phyloP scores from a whole-genome alignment of 306 rosid species.

The Abrus precatorius region DNA sequence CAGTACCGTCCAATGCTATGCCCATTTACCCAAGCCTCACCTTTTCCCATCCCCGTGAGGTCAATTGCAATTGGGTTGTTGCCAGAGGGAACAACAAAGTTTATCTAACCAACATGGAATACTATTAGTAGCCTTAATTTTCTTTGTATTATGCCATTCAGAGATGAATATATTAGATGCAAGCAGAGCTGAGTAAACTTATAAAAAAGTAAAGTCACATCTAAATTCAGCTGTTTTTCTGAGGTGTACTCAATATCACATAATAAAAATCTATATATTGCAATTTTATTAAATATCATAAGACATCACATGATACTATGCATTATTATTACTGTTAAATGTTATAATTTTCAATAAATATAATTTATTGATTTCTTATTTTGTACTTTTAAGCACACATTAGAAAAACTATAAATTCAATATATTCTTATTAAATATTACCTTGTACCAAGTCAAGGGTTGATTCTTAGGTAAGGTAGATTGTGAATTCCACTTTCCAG shows the following conservation, averaged over 20 bases:
- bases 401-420: no score
- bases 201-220: no score
- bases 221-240: no score
- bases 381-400: no score
- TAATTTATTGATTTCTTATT: no score
- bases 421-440: slow-evolving; percentile 38
- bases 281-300: no score
- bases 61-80: slow-evolving; percentile 83
- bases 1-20: slow-evolving; percentile 96
- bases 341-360: no score
- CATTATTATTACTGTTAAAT: no score
- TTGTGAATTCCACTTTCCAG: slow-evolving; percentile 70
- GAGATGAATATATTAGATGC: neutral
- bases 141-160: neutral
- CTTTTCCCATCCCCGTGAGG: slow-evolving; percentile 92
- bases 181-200: neutral
- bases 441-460: slow-evolving; percentile 94
- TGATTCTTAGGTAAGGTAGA: slow-evolving; percentile 73
- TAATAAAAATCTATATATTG: no score
- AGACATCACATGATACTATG: no score
- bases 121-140: slow-evolving; percentile 35
- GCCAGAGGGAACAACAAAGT: slow-evolving; percentile 74
- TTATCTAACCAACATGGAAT: slow-evolving; percentile 63
- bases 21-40: slow-evolving; percentile 98
- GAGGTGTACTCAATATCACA: no score